Evolutionary conservation across 192 early-diverging fungal species (phyloP).

Genomic region (Backusella mclennaniae): DNA sequence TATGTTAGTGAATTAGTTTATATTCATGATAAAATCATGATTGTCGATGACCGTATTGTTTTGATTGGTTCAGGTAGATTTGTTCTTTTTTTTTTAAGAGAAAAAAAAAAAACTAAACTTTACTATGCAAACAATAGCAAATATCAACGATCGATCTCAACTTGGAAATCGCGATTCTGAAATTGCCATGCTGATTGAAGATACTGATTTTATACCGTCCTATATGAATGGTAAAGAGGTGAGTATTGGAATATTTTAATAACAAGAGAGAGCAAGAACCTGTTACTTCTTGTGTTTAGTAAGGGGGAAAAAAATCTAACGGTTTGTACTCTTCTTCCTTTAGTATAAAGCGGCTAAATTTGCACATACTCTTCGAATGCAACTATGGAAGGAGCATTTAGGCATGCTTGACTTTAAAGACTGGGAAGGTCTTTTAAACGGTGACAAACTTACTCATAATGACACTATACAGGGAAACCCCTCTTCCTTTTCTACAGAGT

Average conservation of each 20-base stretch:
- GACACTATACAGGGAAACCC: neutral
- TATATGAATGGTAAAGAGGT: slow-evolving; percentile 69
- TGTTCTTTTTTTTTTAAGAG: neutral
- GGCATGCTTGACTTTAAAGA: slow-evolving; percentile 57
- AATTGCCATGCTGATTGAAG: slow-evolving; percentile 57
- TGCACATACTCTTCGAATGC: slow-evolving; percentile 68
- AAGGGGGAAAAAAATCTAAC: neutral
- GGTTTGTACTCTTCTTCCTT: neutral
- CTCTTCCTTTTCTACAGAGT: neutral
- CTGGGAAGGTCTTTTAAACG: slow-evolving; percentile 23
- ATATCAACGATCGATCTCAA: slow-evolving; percentile 13
- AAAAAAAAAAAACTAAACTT: neutral
- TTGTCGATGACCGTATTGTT: neutral
- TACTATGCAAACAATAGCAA: slow-evolving; percentile 40
- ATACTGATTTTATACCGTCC: slow-evolving; percentile 64
- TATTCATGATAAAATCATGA: slow-evolving; percentile 57
- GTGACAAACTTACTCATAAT: neutral
- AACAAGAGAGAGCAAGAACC: neutral
- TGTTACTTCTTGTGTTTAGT: neutral
- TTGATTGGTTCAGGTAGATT: neutral
- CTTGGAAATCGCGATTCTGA: neutral
- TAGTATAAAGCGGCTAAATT: slow-evolving; percentile 70
- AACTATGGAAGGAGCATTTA: slow-evolving; percentile 83
- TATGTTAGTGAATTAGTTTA: slow-evolving; percentile 64
- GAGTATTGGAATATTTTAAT: slow-evolving; percentile 2